Evolutionary conservation across 306 rosid species (phyloP), one percentile per base, ranked within the genome.

Genomic region (Casuarina glauca): DNA sequence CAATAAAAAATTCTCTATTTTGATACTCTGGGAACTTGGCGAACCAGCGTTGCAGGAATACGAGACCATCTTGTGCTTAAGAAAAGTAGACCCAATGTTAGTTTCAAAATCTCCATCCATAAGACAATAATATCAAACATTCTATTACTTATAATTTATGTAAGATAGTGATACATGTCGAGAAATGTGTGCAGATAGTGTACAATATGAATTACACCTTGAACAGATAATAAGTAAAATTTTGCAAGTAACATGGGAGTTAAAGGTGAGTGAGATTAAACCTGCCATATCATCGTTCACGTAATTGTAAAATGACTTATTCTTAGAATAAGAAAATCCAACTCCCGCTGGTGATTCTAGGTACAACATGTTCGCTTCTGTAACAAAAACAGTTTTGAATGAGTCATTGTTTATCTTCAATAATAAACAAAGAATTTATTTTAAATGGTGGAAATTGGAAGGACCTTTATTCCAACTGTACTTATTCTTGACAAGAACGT

Each of bases 321-420:
- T 71, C 12, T 76, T 26, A 43, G 90, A 82, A 48, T 76, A 82
- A 52, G 90, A 87, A 74, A 87, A 87, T 5, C 90, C 88, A 50
- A 82, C 88, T 36, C 90, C 85, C 1, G 83, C 87, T 3, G 86
- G 90, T 13, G 90, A 84, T 2, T 87, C 90, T 9, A 87, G 57
- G 55, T 87, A 84, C 73, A 87, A 50, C 16, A 87, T 68, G 32
- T 87, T 87, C 57, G 88, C 86, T 54, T 71, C 86, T 84, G 82
- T 46, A 73, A 39, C 57, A 62, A 9, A 26, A 26, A 26, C 32
- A 26, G 32, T 26, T 26, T 26, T 26, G 32, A 26, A 26, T 26
- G 32, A 26, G 1, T 26, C 32, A 26, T 26, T 26, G 1, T 26
- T 26, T 26, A 26, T 26, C 32, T 26, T 26, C 1, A 26, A 26